Percentiles rank a stretch among this genome's conserved stretches.
These are phyloP conservation scores for Przewalskia tangutica DNA, from an alignment of 257 asterid species.

Conservation along the genomic window DNA sequence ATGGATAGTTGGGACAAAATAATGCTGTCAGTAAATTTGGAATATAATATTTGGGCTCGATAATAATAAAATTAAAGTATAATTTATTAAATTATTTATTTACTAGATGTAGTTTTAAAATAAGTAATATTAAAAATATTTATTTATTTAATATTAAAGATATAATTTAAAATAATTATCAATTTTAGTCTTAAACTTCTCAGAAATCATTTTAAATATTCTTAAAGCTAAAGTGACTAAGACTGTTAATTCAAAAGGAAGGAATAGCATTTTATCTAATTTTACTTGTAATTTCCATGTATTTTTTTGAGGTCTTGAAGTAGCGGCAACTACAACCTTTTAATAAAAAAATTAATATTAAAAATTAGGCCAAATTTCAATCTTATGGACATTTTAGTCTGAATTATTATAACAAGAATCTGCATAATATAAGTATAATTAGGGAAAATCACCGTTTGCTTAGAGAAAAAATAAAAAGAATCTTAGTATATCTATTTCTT, in stretches of 20 bases:
- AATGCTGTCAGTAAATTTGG: neutral
- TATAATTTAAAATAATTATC: too few species aligned
- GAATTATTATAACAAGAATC: too few species aligned
- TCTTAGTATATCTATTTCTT: neutral
- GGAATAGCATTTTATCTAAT: neutral
- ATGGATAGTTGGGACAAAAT: neutral
- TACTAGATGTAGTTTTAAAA: neutral
- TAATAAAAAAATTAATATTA: too few species aligned
- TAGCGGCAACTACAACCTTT: neutral
- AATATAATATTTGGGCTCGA: neutral
- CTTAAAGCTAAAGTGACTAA: neutral
- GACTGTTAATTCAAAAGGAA: neutral
- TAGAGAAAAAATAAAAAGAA: too few species aligned
- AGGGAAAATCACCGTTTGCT: too few species aligned
- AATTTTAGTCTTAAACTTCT: too few species aligned
- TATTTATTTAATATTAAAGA: too few species aligned
- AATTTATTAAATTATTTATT: neutral
- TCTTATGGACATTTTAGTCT: too few species aligned
- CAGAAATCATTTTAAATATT: too few species aligned
- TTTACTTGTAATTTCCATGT: neutral
- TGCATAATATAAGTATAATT: too few species aligned
- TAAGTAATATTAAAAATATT: neutral
- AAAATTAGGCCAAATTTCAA: too few species aligned
- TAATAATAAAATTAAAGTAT: too few species aligned
- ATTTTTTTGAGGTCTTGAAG: neutral